phyloP scores from a whole-genome alignment of 306 rosid genomes.

The Rubus idaeus region DNA sequence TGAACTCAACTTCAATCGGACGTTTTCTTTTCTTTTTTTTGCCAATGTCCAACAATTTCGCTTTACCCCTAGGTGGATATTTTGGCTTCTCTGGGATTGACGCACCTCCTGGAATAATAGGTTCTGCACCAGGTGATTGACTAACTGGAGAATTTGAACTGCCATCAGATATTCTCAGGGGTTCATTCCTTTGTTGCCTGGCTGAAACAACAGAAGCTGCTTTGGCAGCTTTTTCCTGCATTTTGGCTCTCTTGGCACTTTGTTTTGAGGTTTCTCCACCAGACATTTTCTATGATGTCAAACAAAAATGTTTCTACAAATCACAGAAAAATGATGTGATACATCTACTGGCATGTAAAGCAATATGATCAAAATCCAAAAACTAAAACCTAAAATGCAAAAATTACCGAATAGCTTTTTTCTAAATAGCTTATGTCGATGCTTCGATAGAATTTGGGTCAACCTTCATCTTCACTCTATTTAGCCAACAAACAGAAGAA shows the following conservation, averaged over 20 bases:
- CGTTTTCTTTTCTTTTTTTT: neutral
- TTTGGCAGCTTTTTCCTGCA: neutral
- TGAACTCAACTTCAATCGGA: neutral
- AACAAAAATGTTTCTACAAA: no score
- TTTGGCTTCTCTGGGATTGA: neutral
- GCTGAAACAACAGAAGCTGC: neutral
- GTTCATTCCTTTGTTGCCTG: neutral
- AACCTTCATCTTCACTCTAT: no score
- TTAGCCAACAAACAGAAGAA: neutral
- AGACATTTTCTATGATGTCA: no score
- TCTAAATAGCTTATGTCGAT: no score
- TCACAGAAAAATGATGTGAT: no score
- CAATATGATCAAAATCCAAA: neutral
- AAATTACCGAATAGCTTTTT: no score
- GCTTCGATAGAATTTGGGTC: neutral
- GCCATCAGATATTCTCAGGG: neutral
- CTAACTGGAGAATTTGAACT: neutral
- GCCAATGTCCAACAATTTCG: neutral
- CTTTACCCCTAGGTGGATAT: neutral
- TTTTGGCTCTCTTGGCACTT: neutral
- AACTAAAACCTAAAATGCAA: no score
- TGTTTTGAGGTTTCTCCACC: neutral
- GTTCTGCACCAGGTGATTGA: neutral
- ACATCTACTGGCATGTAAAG: no score
- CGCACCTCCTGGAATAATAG: neutral